phyloP scores from a whole-genome alignment of 2,329 filamentous ascomycete species.

The Rosellinia necatrix region DNA sequence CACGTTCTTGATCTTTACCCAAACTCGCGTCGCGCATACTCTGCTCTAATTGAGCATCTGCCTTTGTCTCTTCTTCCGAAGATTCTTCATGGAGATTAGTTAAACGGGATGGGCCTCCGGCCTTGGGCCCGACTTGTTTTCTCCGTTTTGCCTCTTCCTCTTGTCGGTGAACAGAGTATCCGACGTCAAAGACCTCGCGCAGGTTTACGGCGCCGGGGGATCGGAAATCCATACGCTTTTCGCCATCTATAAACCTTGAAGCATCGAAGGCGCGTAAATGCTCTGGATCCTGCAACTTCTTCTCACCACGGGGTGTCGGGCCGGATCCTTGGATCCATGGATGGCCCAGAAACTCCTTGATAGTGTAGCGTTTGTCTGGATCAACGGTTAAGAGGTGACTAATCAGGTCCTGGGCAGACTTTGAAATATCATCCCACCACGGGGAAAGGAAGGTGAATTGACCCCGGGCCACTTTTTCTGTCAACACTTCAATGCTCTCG shows the following conservation, averaged over 20 bases:
- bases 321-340: constrained; percentile 83
- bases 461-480: constrained; percentile 94
- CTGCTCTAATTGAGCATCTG: constrained; percentile 73
- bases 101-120: constrained; percentile 59
- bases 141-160: constrained; percentile 94
- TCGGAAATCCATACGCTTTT: constrained; percentile 85
- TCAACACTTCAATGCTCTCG: constrained; percentile 94
- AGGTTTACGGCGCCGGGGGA: constrained; percentile 94
- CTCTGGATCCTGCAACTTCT: constrained; percentile 53
- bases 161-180: constrained; percentile 95
- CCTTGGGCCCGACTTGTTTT: constrained; percentile 79
- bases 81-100: constrained; percentile 72
- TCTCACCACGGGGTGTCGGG: constrained; percentile 62
- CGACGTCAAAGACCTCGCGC: constrained; percentile 95
- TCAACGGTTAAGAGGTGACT: constrained; percentile 93
- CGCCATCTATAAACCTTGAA: constrained; percentile 57
- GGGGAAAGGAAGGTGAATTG: constrained; percentile 98
- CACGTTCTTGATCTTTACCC: constrained; percentile 59
- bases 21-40: constrained; percentile 82
- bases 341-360: constrained; percentile 89
- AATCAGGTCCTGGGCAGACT: constrained; percentile 90
- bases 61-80: constrained; percentile 63
- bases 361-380: constrained; percentile 92
- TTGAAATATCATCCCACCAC: constrained; percentile 99
- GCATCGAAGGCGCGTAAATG: constrained; percentile 62